Conservation (phyloP, 345 rosid species). For the Eucalyptus globulus region DNA sequence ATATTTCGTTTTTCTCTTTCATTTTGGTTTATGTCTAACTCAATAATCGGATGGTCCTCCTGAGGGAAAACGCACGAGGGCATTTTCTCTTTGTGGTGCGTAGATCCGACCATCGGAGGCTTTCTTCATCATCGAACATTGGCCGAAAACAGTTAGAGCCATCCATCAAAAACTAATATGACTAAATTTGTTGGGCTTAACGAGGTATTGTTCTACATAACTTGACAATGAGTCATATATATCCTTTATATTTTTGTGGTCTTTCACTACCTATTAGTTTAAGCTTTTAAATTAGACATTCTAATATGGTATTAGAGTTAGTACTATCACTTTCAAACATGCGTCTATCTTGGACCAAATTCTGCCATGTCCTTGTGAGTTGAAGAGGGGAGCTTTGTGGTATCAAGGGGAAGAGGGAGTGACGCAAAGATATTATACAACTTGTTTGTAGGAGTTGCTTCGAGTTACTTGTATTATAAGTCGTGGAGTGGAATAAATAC, state of each 20-base stretch:
- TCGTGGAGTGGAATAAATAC: too few relatives aligned
- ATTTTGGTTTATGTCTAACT: not conserved
- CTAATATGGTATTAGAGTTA: not conserved
- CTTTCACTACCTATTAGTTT: fast-evolving
- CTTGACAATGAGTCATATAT: not conserved
- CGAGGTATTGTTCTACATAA: not conserved
- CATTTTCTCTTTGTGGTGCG: not conserved
- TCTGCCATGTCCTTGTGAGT: not conserved
- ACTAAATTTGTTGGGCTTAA: not conserved
- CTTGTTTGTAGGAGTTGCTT: too few relatives aligned
- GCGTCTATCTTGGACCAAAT: not conserved
- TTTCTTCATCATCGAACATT: not conserved
- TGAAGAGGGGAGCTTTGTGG: not conserved
- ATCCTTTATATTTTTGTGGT: not conserved
- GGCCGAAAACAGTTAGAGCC: not conserved
- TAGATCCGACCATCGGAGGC: not conserved
- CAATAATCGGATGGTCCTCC: not conserved
- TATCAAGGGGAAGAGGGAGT: not conserved
- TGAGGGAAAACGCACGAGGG: not conserved
- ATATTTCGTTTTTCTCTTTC: not conserved
- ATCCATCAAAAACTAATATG: not conserved
- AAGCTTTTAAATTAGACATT: not conserved
- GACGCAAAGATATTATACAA: not conserved
- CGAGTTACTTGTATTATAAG: too few relatives aligned
- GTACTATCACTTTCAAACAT: not conserved